Evolutionary conservation across 139 green algal genomes (phyloP).

Genomic region (Micractinium conductrix): DNA sequence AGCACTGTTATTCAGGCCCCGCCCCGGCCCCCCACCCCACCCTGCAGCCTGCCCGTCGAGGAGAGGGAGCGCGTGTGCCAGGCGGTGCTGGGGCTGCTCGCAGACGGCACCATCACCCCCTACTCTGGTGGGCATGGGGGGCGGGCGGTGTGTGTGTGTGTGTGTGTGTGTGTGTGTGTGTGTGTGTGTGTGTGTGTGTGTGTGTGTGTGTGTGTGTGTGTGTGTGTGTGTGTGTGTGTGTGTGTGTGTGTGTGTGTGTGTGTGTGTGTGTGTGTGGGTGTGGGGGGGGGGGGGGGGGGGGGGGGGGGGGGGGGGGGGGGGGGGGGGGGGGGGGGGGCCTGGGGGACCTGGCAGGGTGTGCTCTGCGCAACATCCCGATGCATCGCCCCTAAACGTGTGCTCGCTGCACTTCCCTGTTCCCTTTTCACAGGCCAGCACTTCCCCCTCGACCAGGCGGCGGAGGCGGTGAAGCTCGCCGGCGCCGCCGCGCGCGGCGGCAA

Average conservation of each 20-base stretch:
- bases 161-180: too few relatives aligned
- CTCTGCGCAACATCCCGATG: neutral
- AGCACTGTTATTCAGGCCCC: neutral
- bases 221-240: too few relatives aligned
- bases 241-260: too few relatives aligned
- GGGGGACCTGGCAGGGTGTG: neutral
- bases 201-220: too few relatives aligned
- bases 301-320: neutral
- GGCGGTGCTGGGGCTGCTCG: conserved; percentile 36
- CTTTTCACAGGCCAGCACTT: conserved; percentile 36
- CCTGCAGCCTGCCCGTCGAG: neutral
- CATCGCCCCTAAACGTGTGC: neutral
- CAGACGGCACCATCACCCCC: conserved; percentile 28
- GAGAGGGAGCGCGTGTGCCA: neutral
- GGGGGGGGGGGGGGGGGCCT: too few relatives aligned
- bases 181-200: too few relatives aligned
- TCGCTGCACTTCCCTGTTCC: neutral
- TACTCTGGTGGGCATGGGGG: conserved; percentile 2
- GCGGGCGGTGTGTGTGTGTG: neutral
- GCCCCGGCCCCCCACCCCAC: neutral
- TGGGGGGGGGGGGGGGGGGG: neutral
- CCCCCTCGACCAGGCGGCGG: conserved; percentile 34
- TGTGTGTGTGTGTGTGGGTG: too few relatives aligned
- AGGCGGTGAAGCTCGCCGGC: conserved; percentile 33
- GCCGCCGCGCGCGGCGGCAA: conserved; percentile 45